phyloP scores from a whole-genome alignment of 2,329 filamentous ascomycete species.

The Colletotrichum sp. region DNA sequence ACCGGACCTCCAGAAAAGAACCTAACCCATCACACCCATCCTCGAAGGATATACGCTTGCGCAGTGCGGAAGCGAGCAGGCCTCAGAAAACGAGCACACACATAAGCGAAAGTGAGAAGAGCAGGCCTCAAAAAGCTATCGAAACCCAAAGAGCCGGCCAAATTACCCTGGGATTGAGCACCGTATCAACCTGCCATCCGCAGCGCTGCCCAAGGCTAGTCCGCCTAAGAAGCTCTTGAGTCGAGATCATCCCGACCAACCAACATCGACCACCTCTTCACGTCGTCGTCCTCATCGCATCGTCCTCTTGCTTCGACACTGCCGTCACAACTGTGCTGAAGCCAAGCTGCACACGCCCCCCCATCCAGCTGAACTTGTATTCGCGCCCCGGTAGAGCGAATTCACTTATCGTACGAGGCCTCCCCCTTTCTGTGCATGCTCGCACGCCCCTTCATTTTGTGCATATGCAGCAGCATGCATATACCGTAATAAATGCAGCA shows the following conservation, averaged over 20 bases:
- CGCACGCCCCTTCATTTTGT: not conserved
- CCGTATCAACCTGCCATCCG: not conserved
- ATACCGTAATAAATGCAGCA: not conserved
- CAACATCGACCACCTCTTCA: not conserved
- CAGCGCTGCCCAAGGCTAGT: conserved; percentile 3
- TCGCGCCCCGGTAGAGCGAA: conserved; percentile 3
- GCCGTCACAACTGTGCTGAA: not conserved
- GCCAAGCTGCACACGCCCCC: conserved; percentile 10
- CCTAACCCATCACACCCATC: not conserved
- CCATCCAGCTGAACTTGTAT: not conserved
- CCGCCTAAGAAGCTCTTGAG: not conserved
- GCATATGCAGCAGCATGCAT: not conserved
- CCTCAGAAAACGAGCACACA: not conserved
- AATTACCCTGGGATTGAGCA: not conserved
- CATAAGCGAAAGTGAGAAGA: not conserved
- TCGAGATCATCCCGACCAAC: conserved; percentile 4
- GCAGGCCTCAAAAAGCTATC: conserved; percentile 14
- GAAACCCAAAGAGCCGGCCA: not conserved
- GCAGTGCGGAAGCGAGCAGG: not conserved
- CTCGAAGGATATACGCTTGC: not conserved
- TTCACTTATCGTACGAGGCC: not conserved
- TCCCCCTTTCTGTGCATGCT: not conserved
- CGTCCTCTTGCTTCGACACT: not conserved
- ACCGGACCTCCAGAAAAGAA: not conserved
- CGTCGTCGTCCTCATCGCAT: not conserved